Percentiles rank a stretch among this genome's conserved stretches.
phyloP scores from a whole-genome alignment of 139 green algal genomes.

The Mychonastes homosphaera region DNA sequence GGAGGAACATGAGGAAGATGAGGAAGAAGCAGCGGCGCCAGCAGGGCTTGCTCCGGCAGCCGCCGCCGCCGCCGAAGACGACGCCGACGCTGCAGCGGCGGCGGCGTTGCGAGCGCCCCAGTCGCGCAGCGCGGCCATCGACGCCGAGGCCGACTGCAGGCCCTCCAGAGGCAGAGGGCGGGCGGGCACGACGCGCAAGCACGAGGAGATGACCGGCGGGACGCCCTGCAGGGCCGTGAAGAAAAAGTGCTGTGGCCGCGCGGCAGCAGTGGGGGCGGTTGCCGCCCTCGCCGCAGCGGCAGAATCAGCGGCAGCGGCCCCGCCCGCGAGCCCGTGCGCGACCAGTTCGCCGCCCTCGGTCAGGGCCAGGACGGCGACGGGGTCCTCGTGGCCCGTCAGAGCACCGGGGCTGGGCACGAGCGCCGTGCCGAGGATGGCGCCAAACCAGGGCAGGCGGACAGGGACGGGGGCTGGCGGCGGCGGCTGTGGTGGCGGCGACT shows the following conservation, averaged over 20 bases:
- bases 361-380: conserved; percentile 45
- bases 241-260: conserved; percentile 5
- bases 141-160: conserved; percentile 9
- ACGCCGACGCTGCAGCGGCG: neutral
- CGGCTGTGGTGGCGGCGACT: neutral
- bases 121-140: conserved; percentile 10
- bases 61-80: neutral
- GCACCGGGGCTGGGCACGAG: conserved; percentile 19
- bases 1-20: neutral
- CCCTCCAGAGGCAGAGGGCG: conserved; percentile 12
- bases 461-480: neutral
- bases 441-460: conserved; percentile 55
- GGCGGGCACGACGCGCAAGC: conserved; percentile 13
- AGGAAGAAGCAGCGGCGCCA: neutral
- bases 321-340: conserved; percentile 38
- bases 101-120: conserved; percentile 4
- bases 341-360: conserved; percentile 62
- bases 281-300: neutral
- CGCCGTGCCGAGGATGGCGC: conserved; percentile 35
- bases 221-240: conserved; percentile 12
- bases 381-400: conserved; percentile 30
- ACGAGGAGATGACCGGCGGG: conserved; percentile 17
- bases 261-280: neutral
- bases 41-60: neutral
- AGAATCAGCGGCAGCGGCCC: neutral